phyloP scores from a whole-genome alignment of 108 stramenopile species.

The Pseudonitzschia multiseries region DNA sequence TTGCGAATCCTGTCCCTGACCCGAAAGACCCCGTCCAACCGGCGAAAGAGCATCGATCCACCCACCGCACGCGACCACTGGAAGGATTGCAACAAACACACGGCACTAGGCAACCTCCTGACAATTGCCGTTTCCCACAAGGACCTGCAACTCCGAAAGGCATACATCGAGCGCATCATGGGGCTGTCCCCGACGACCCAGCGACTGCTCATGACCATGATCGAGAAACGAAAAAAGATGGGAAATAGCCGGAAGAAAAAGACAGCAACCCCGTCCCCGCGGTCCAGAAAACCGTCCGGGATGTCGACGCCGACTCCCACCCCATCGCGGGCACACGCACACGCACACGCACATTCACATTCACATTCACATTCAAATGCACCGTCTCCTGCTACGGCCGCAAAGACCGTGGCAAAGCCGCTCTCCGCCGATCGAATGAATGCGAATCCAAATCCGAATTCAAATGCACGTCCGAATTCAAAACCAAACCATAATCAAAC shows the following conservation, averaged over 20 bases:
- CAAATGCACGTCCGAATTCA: too few species aligned
- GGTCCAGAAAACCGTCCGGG: background rate
- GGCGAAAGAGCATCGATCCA: conserved; percentile 21
- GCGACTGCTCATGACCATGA: conserved; percentile 42
- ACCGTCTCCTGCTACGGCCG: background rate
- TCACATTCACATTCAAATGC: too few species aligned
- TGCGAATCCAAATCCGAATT: too few species aligned
- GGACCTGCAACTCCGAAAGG: conserved; percentile 35
- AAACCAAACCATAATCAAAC: too few species aligned
- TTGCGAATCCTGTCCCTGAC: conserved; percentile 27
- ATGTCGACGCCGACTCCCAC: background rate
- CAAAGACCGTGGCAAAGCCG: too few species aligned
- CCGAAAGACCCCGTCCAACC: conserved; percentile 2
- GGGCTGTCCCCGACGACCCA: conserved; percentile 29
- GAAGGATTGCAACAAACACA: conserved; percentile 20
- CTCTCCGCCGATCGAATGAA: too few species aligned
- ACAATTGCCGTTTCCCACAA: conserved; percentile 40
- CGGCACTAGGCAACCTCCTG: conserved; percentile 39
- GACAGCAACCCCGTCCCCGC: conserved; percentile 2
- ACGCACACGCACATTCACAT: too few species aligned
- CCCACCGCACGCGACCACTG: conserved; percentile 19
- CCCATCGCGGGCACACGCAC: background rate
- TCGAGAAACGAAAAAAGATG: conserved; percentile 33
- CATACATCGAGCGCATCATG: conserved; percentile 51
- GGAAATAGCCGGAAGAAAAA: background rate